Evolutionary conservation across 2,329 filamentous ascomycete genomes (phyloP).

Genomic region (Lachnellula hyalina): DNA sequence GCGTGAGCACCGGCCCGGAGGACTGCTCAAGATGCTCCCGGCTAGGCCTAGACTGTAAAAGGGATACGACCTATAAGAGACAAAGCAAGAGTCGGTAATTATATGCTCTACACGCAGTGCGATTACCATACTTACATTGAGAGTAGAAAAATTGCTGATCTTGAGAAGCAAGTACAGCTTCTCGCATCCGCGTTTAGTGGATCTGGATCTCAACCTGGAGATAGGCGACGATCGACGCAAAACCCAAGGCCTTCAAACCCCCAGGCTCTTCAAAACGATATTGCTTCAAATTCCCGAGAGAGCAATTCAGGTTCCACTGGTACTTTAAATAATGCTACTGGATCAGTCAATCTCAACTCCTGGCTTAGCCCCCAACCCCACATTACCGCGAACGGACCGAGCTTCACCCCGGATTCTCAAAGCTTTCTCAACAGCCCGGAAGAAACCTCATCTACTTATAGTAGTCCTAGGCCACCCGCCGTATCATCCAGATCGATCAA

Average conservation of each 20-base stretch:
- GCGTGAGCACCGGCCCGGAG: not conserved
- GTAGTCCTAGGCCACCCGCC: not conserved
- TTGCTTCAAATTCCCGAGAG: not conserved
- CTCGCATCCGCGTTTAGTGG: conserved; percentile 2
- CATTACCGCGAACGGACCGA: not conserved
- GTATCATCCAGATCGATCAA: conserved; percentile 4
- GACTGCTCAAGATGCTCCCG: conserved; percentile 13
- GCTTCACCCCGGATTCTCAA: not conserved
- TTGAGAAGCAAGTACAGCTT: conserved; percentile 11
- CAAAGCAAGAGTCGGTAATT: conserved; percentile 15
- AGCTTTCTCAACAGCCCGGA: not conserved
- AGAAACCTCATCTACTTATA: not conserved
- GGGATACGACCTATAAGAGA: conserved; percentile 19
- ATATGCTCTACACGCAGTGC: not conserved
- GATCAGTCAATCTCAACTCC: not conserved
- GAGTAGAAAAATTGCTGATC: conserved; percentile 11
- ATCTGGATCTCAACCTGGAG: not conserved
- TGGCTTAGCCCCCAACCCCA: not conserved
- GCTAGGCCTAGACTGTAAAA: conserved; percentile 14
- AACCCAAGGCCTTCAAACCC: no score
- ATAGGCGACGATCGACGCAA: no score
- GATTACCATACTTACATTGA: not conserved
- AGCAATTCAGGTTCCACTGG: not conserved
- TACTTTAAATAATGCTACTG: not conserved
- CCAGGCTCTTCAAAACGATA: not conserved